Evolutionary conservation across 2,329 filamentous ascomycete species (phyloP), one percentile per base, ranked within the genome.

Genomic region (Talaromyces sp.): DNA sequence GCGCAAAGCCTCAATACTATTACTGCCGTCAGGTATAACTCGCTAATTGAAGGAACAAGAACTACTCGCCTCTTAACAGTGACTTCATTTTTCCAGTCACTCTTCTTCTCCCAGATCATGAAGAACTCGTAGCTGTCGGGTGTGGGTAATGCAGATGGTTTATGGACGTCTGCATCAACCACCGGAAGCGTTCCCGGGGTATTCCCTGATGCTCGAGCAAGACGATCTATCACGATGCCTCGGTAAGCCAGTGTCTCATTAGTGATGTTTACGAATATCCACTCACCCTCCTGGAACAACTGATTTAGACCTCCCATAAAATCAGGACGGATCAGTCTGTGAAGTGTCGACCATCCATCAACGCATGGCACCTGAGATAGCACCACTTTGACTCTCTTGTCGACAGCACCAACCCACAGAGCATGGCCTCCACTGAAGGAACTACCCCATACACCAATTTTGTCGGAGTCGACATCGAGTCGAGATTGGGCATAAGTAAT

Each of bases 371-470:
- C 67, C 52, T 76, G 73, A 42, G 57, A 64, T 13, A 77, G 54
- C 1, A 76, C 73, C 14, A 65, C 71, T 53, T 76, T 76, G 40
- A 77, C 70, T 16, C 74, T 60, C 27, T 63, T 64, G 52, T 78
- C 75, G 2, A 67, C 61, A 14, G 75, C 74, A 19, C 65, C 73
- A 40, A 75, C 67, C 47, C 60, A 64, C 1, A 77, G 55, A 6
- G 72, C 71, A 62, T 77, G 68, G n/a, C 73, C 74, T 22, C 73
- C 74, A 51, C 64, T 68, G 55, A 72, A 71, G 10, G 66, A 67
- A 44, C 55, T 64, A 10, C 73, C 75, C 70, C 73, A 76, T 19
- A 75, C 60, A 13, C 65, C 71, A 47, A 76, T 69, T 35, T 62
- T 68, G 10, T 62, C 42, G 3, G 54, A 24, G 55, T 73, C 62